Evolutionary conservation across 208 protist species (phyloP).

Genomic region (Trypanosoma avium): DNA sequence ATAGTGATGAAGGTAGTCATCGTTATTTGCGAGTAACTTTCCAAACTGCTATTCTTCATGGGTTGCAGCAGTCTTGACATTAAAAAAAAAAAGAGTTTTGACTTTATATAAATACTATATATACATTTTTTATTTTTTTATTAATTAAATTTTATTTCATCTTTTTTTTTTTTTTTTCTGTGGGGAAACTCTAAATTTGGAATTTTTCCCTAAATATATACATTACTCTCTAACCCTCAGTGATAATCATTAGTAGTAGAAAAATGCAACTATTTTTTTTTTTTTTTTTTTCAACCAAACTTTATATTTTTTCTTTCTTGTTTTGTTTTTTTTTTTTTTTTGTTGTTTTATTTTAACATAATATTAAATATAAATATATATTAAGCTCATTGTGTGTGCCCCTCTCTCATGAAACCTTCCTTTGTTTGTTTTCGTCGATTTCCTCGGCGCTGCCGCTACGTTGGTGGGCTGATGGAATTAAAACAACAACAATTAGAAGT

Average conservation of each 20-base stretch:
- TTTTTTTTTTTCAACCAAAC: neutral
- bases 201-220: too few relatives aligned
- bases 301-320: neutral
- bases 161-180: neutral
- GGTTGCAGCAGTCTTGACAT: neutral
- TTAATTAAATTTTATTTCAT: slow-evolving; percentile 3
- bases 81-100: neutral
- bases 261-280: too few relatives aligned
- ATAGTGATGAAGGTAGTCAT: neutral
- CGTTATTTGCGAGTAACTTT: neutral
- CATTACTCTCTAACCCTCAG: too few relatives aligned
- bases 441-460: neutral
- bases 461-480: neutral
- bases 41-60: neutral
- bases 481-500: neutral
- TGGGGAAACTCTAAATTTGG: too few relatives aligned
- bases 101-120: neutral
- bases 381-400: too few relatives aligned
- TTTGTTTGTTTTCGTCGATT: slow-evolving; percentile 4
- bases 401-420: neutral
- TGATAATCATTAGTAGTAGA: too few relatives aligned
- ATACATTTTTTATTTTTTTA: neutral
- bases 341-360: neutral
- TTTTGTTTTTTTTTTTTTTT: neutral
- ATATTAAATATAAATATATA: neutral